Conservation (phyloP, 2,329 filamentous ascomycete genomes). For the Colletotrichum liaoningense region DNA sequence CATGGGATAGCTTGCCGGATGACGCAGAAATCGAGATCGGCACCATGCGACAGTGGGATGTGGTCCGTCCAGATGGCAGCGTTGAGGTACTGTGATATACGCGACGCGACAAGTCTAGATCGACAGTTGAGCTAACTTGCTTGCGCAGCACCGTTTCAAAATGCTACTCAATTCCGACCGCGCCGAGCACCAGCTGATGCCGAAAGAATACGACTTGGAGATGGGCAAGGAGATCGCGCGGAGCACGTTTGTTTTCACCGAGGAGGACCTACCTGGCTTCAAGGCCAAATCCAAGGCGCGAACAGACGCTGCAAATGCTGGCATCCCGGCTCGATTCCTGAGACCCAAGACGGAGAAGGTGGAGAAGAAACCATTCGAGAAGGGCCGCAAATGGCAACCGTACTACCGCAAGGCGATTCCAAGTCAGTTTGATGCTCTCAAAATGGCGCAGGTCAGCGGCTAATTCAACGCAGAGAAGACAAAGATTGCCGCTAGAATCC, state of each 20-base stretch:
- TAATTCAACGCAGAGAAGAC: conserved; percentile 75
- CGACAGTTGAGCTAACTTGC: neutral
- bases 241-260: conserved; percentile 93
- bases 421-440: conserved; percentile 61
- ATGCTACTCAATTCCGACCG: conserved; percentile 77
- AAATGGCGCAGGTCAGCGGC: neutral
- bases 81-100: conserved; percentile 41
- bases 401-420: conserved; percentile 80
- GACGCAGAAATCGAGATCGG: conserved; percentile 86
- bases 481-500: conserved; percentile 76
- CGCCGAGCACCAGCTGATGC: conserved; percentile 78
- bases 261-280: conserved; percentile 81
- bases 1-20: conserved; percentile 81
- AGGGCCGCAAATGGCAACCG: conserved; percentile 62
- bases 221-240: conserved; percentile 58
- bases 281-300: conserved; percentile 67
- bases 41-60: conserved; percentile 72
- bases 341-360: conserved; percentile 54
- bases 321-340: conserved; percentile 69
- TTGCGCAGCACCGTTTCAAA: conserved; percentile 57
- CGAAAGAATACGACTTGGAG: conserved; percentile 88
- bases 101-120: neutral
- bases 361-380: conserved; percentile 59
- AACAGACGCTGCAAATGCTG: conserved; percentile 66
- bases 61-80: conserved; percentile 64